Percentiles rank a stretch among this genome's conserved stretches.
phyloP scores from a whole-genome alignment of 257 asterid species.

The Solanum pimpinellifolium region DNA sequence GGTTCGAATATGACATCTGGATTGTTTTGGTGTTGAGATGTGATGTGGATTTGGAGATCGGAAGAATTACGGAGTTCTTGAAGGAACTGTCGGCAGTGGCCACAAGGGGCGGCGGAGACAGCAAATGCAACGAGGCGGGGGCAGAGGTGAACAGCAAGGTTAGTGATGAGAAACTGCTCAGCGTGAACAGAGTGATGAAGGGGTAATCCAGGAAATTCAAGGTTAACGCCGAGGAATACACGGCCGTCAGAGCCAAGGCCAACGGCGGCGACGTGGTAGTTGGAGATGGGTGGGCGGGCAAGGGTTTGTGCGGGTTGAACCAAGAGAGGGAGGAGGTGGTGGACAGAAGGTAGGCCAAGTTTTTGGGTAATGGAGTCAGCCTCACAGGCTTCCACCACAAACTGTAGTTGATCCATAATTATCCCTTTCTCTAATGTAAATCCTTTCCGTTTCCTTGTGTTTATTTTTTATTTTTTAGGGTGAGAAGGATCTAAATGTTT shows the following conservation, averaged over 20 bases:
- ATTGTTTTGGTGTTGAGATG: constrained; percentile 11
- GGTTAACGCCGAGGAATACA: constrained; percentile 64
- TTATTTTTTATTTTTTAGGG: background rate
- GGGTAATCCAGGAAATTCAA: constrained; percentile 76
- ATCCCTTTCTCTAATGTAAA: background rate
- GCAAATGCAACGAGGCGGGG: constrained; percentile 49
- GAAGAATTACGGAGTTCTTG: constrained; percentile 70
- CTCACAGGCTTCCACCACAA: constrained; percentile 47
- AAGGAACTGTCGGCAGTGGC: constrained; percentile 92
- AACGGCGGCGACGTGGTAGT: constrained; percentile 65
- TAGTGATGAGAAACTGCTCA: constrained; percentile 75
- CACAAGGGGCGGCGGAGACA: constrained; percentile 93
- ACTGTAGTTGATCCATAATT: constrained; percentile 34
- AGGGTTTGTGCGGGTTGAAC: constrained; percentile 53
- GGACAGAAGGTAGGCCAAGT: constrained; percentile 51
- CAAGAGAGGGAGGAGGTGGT: constrained; percentile 66
- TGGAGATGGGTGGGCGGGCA: constrained; percentile 84
- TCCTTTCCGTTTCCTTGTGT: background rate
- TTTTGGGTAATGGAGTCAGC: constrained; percentile 54
- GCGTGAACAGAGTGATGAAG: constrained; percentile 85
- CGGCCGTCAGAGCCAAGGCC: constrained; percentile 94
- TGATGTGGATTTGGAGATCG: constrained; percentile 38
- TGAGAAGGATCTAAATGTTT: background rate
- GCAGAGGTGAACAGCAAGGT: constrained; percentile 43
- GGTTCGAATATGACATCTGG: constrained; percentile 22